Evolutionary conservation across 352 stramenopile species (phyloP).

Genomic region (Phytophthora chlamydospora): DNA sequence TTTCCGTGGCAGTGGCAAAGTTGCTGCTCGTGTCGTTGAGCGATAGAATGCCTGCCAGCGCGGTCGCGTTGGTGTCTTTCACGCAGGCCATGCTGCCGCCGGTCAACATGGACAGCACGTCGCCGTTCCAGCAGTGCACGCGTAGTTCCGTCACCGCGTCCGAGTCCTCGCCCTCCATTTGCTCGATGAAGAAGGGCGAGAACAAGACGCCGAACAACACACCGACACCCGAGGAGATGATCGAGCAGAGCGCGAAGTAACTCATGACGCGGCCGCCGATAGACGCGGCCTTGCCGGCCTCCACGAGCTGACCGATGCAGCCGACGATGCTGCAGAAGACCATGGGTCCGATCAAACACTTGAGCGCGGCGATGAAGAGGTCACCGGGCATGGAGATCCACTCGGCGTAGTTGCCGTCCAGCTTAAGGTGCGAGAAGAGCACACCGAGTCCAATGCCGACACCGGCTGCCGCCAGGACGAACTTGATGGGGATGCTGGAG

Average conservation of each 20-base stretch:
- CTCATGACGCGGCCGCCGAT: conserved; percentile 58
- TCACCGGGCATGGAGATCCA: conserved; percentile 69
- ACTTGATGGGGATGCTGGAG: conserved; percentile 41
- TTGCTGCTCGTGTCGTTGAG: conserved; percentile 61
- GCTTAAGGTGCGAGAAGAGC: conserved; percentile 42
- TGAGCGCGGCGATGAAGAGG: conserved; percentile 65
- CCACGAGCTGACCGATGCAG: conserved; percentile 62
- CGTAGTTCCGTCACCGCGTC: conserved; percentile 31
- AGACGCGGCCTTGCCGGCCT: conserved; percentile 53
- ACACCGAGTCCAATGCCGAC: conserved; percentile 54
- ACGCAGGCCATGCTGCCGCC: conserved; percentile 47
- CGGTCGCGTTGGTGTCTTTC: conserved; percentile 31
- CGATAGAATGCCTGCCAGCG: conserved; percentile 32
- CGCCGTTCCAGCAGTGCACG: conserved; percentile 52
- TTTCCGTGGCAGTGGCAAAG: conserved; percentile 41
- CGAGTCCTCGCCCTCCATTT: conserved; percentile 38
- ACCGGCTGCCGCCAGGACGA: conserved; percentile 43
- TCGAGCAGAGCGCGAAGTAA: conserved; percentile 50
- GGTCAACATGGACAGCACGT: conserved; percentile 44
- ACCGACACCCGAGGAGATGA: conserved; percentile 52
- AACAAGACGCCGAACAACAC: conserved; percentile 45
- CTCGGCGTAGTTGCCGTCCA: conserved; percentile 32
- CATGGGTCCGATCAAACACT: conserved; percentile 70
- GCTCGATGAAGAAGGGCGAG: conserved; percentile 41
- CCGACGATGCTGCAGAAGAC: conserved; percentile 72